Evolutionary conservation across 2,329 filamentous ascomycete genomes (phyloP).

Genomic region (Fusarium globosum): DNA sequence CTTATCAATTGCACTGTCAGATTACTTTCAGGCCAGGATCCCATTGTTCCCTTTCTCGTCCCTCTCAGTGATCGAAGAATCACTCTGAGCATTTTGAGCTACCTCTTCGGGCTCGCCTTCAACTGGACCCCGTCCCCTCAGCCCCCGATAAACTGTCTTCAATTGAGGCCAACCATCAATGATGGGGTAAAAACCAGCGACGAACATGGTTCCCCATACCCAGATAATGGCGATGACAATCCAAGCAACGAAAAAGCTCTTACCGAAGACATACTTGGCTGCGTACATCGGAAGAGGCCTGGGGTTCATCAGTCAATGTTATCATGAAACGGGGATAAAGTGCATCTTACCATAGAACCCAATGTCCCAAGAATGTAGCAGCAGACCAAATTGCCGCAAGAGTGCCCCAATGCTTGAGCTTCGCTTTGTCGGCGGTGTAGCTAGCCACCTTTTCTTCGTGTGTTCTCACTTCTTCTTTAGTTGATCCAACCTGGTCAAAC

Average conservation of each 20-base stretch:
- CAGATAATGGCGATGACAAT: slow-evolving; percentile 62
- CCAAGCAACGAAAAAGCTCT: slow-evolving; percentile 62
- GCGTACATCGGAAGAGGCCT: slow-evolving; percentile 66
- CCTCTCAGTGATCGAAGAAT: not conserved
- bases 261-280: slow-evolving; percentile 60
- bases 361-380: slow-evolving; percentile 63
- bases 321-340: rapidly evolving
- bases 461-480: not conserved
- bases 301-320: rapidly evolving
- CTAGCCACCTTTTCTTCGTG: slow-evolving; percentile 41
- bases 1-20: too few species aligned
- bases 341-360: slow-evolving; percentile 55
- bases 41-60: not conserved
- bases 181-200: slow-evolving; percentile 62
- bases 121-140: not conserved
- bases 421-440: slow-evolving; percentile 48
- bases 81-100: not conserved
- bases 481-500: slow-evolving; percentile 44
- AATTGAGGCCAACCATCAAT: slow-evolving; percentile 56
- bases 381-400: slow-evolving; percentile 50
- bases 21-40: not conserved
- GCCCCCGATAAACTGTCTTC: slow-evolving; percentile 3
- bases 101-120: not conserved
- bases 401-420: slow-evolving; percentile 58
- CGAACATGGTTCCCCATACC: slow-evolving; percentile 62